Evolutionary conservation across 495 filamentous ascomycete genomes (phyloP).

Genomic region (Astrothelium subdiscretum): DNA sequence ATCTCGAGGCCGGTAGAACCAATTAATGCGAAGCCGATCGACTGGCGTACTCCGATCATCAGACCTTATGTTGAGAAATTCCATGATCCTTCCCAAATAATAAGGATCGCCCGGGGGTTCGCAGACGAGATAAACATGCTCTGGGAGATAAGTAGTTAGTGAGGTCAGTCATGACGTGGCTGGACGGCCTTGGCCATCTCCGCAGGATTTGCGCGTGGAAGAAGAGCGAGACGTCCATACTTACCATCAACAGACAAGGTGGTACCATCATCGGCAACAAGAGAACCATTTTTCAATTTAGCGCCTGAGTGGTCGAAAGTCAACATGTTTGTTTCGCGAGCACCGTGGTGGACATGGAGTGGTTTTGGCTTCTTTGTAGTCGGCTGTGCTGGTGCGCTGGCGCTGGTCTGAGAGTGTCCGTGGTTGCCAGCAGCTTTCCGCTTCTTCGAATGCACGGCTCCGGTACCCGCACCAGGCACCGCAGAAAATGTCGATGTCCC

Average conservation of each 20-base stretch:
- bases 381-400: neutral
- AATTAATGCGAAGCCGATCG: constrained; percentile 86
- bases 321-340: constrained; percentile 61
- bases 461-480: constrained; percentile 30
- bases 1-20: constrained; percentile 95
- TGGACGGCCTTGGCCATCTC: constrained; percentile 9
- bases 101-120: constrained; percentile 97
- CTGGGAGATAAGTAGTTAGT: constrained; percentile 38
- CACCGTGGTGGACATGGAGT: constrained; percentile 1
- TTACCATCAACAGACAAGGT: constrained; percentile 74
- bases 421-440: constrained; percentile 50
- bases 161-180: constrained; percentile 10
- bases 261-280: constrained; percentile 86
- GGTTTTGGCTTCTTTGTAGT: constrained; percentile 6
- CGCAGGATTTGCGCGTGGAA: neutral
- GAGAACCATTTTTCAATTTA: constrained; percentile 60
- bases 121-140: constrained; percentile 94
- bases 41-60: constrained; percentile 58
- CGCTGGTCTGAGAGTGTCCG: constrained; percentile 3
- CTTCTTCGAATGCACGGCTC: constrained; percentile 49
- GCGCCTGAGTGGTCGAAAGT: constrained; percentile 64
- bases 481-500: constrained; percentile 53
- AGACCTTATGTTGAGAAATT: constrained; percentile 71
- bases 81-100: constrained; percentile 95
- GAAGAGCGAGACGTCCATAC: constrained; percentile 22